These are phyloP conservation scores for Boeremia exigua DNA, from an alignment of 2,329 filamentous ascomycete genomes.

Conservation along the genomic window DNA sequence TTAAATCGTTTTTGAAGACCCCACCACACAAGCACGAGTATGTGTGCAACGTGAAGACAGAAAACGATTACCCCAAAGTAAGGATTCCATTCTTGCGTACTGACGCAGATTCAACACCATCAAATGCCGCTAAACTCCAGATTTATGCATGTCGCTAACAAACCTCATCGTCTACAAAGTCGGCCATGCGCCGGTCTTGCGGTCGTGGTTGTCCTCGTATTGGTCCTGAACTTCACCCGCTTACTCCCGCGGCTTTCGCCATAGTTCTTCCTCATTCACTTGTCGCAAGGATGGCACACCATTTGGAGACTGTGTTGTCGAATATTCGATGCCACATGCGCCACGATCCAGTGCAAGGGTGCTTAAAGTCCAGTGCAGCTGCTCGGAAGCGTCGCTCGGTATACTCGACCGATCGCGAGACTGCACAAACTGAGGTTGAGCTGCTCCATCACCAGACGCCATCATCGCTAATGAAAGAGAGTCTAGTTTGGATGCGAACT, in stretches of 20 bases:
- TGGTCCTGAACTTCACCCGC: neutral
- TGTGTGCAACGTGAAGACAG: too few relatives aligned
- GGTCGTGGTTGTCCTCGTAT: neutral
- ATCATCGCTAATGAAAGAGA: constrained; percentile 40
- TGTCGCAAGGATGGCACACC: constrained; percentile 15
- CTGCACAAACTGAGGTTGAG: constrained; percentile 13
- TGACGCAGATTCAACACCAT: constrained; percentile 3
- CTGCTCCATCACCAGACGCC: constrained; percentile 26
- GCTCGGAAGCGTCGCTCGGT: constrained; percentile 42
- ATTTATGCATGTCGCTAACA: constrained; percentile 16
- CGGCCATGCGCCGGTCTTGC: neutral
- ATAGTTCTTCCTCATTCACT: constrained; percentile 32
- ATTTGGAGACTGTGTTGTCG: constrained; percentile 21
- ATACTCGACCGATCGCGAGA: constrained; percentile 32
- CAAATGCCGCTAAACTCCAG: constrained; percentile 16
- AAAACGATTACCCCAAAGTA: neutral
- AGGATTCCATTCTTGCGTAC: constrained; percentile 5
- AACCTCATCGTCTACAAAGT: neutral
- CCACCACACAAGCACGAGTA: too few relatives aligned
- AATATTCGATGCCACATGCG: constrained; percentile 42
- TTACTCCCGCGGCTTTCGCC: constrained; percentile 31
- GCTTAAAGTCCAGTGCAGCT: constrained; percentile 45
- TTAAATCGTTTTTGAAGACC: too few relatives aligned
- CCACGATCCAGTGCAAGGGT: constrained; percentile 41
- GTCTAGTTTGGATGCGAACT: constrained; percentile 41